Evolutionary conservation across 2,329 filamentous ascomycete species (phyloP), one percentile per base, ranked within the genome.

Genomic region (Beauveria medogensis): DNA sequence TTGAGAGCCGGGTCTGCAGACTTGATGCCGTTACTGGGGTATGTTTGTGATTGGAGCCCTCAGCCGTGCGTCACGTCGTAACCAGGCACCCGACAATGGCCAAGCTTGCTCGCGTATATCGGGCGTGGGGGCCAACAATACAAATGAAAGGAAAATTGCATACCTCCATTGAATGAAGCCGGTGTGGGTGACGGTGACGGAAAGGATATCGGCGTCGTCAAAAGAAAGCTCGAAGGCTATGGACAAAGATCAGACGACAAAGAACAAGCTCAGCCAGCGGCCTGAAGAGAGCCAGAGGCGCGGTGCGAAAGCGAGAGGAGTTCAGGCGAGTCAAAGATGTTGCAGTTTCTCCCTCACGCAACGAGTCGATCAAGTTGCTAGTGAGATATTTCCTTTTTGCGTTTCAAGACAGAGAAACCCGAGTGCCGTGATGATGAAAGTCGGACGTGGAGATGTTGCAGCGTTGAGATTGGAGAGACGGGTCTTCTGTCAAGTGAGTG

Each of bases 211-310:
- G 52, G 65, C 18, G 54, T 50, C 55, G 43, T 5, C 20, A 20
- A 47, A 12, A 14, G 20, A 26, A 22, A 50, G 16, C 26, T 20
- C 24, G 12, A 7, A 46, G 26, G 26, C 12, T 16, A 34, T 20
- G 57, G 28, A 59, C 48, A 59, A 52, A 54, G 54, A 53, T 56
- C 50, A 56, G 34, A 10, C 53, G 18, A 51, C 28, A 58, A 60
- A 57, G 64, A 59, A 55, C 53, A 63, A 59, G 59, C 61, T 64
- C 63, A 63, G 62, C 51, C 63, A 41, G 62, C 61, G 55, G 59
- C 59, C 10, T 60, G 50, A 30, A 60, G 62, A 59, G 43, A 53
- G 37, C 46, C 55, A 20, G 47, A 52, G 37, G 37, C 56, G 22
- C 41, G 41, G 37, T n/a, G n/a, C 4, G 47, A 52, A 20, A 4